Evolutionary conservation across 108 stramenopile genomes (phyloP).

Genomic region (Epipyxis sp.): DNA sequence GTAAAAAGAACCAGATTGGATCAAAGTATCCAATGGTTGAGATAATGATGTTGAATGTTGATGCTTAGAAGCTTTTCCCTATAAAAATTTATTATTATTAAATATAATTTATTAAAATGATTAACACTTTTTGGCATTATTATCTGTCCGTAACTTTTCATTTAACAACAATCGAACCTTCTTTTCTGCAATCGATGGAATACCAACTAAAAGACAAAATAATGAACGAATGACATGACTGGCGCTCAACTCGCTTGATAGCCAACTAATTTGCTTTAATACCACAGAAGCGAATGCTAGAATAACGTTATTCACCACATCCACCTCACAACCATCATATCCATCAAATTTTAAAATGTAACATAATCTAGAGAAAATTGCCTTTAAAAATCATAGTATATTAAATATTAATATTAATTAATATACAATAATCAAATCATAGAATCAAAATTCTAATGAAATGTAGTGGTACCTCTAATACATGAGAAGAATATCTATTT

Average conservation of each 20-base stretch:
- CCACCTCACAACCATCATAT: background rate
- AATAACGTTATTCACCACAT: background rate
- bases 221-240: constrained; percentile 29
- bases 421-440: background rate
- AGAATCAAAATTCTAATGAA: background rate
- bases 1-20: background rate
- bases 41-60: constrained; percentile 18
- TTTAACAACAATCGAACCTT: constrained; percentile 2
- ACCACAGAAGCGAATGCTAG: background rate
- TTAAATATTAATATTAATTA: too few species aligned
- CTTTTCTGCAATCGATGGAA: constrained; percentile 7
- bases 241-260: background rate
- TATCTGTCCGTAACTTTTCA: too few species aligned
- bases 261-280: background rate
- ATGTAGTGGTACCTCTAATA: background rate
- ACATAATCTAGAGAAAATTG: background rate
- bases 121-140: too few species aligned
- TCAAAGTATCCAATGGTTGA: background rate
- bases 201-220: background rate
- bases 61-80: constrained; percentile 16
- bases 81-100: too few species aligned
- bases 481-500: constrained; percentile 20
- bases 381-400: too few species aligned
- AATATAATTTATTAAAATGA: too few species aligned
- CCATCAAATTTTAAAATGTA: background rate